Evolutionary conservation across 1,139 yeast species (phyloP).

Genomic region (Nakaseomyces uthaithaninus): DNA sequence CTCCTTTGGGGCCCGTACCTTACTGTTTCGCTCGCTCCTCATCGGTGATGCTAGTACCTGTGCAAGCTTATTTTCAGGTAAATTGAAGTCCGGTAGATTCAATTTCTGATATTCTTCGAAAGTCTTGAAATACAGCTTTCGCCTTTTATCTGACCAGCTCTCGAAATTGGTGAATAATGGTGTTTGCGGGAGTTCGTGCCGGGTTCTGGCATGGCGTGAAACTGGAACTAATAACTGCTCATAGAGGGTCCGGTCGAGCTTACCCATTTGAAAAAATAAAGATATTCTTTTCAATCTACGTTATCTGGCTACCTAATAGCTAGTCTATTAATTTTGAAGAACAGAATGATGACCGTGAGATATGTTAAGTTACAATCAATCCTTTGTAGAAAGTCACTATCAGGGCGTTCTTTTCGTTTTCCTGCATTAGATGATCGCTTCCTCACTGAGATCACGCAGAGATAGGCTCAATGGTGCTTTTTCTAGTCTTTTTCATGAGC

Average conservation of each 20-base stretch:
- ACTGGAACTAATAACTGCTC: neutral
- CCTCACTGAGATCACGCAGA: neutral
- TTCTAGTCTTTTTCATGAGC: no score
- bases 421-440: no score
- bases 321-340: no score
- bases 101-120: constrained; percentile 4
- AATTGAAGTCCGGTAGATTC: constrained; percentile 10
- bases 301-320: no score
- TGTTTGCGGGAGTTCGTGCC: constrained; percentile 1
- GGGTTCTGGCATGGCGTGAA: neutral
- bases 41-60: constrained; percentile 25
- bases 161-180: constrained; percentile 27
- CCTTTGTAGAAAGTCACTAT: no score
- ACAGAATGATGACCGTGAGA: no score
- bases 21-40: constrained; percentile 22
- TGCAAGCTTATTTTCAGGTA: constrained; percentile 24
- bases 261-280: no score
- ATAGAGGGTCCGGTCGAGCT: neutral
- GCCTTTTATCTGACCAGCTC: constrained; percentile 28
- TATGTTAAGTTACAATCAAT: no score
- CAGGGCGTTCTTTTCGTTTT: no score
- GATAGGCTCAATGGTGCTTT: no score
- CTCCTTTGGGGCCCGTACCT: constrained; percentile 20
- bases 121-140: constrained; percentile 13
- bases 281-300: no score